Evolutionary conservation across 371 early-diverging fungal genomes (phyloP), one percentile per base, ranked within the genome.

Genomic region (Mucor lusitanicus): DNA sequence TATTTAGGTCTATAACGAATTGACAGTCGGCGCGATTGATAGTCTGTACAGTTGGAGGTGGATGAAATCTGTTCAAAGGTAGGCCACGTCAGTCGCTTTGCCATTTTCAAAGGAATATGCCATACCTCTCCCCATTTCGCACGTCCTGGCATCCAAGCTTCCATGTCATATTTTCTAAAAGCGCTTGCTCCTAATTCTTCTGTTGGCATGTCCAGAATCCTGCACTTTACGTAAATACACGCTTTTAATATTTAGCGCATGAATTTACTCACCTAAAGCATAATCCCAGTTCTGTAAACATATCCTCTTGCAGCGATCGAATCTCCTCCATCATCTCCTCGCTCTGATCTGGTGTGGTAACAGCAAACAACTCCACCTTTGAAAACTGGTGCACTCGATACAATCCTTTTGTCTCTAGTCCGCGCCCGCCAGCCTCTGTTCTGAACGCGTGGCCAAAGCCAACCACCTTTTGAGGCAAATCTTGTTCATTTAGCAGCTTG

Each of bases 311-410:
- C 53, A 96, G 85, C 1, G 67, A 55, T 6, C 83, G 71, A 60
- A 97, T 87, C 55, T 94, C 90, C 17, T 91, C 84, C 62, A 94
- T 76, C 68, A 92, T 86, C 0, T 59, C 66, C 23, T 90, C 86
- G 69, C 92, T 92, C 48, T 87, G 81, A 5, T 80, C 87, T 0
- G 91, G 88, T 11, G 77, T 81, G 8, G 94, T 79, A 2, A 96
- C 78, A 0, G 88, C 89, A 86, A 97, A 96, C 67, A 97, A 77
- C 64, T 97, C 97, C 0, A 97, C 94, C 63, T 97, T 97, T 50
- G 90, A 91, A 73, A 97, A 97, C 69, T 96, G 96, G 78, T 97
- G 97, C 3, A 97, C 92, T 4, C 97, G 85, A 77, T 97, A 97
- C 13, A 97, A 72, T 0, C 98, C 97, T 32, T 91, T 90, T 56